Base-by-base conservation (phyloP, 179 eudicot species). In the Drosera spatulata region DNA sequence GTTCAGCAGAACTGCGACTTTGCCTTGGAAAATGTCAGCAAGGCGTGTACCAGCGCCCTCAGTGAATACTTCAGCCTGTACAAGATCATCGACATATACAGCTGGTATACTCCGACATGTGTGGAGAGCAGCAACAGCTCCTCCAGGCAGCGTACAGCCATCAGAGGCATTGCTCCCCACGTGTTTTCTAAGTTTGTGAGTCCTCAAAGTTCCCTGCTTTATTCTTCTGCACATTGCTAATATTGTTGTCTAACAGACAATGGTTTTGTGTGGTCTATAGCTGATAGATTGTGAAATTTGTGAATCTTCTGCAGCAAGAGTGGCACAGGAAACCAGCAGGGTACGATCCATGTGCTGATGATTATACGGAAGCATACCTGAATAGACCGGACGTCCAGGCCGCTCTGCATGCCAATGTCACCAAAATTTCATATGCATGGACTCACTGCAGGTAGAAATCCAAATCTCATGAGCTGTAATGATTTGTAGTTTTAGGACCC, bases 381-480 rank as follows among this genome's bases (percentile, higher is more conserved):
- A 90, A 90, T 54, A 81, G 84, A 50, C 74, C 78, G 5, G 95
- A 82, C 5, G 97, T 90, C 56, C 97, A 90, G 71, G 60, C 66
- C 39, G 97, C 95, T 41, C 74, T 90, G n/a, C 97, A 90, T 78
- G 95, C 97, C 39, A 90, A 87, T 68, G 60, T 72, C 61, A 90
- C 93, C 6, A 81, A 85, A 9, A 81, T 90, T 68, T 58, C 89
- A 1, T 85, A 87, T 66, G 71, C 84, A 10, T 87, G 97, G 97
- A 76, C 82, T 40, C 97, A 80, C 59, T 90, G 97, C 87, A 90
- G 76, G 88, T 83, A 71, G 5, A 4, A 22, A 22, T 22, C 33
- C 33, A 22, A 22, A 22, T 22, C 33, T 22, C 33, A 0, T 22
- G 33, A 22, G 33, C 33, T 22, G 33, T 22, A 0, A 22, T 22